These are phyloP conservation scores for Eutrema yunnanense DNA, from an alignment of 345 rosid genomes.

Conservation along the genomic window DNA sequence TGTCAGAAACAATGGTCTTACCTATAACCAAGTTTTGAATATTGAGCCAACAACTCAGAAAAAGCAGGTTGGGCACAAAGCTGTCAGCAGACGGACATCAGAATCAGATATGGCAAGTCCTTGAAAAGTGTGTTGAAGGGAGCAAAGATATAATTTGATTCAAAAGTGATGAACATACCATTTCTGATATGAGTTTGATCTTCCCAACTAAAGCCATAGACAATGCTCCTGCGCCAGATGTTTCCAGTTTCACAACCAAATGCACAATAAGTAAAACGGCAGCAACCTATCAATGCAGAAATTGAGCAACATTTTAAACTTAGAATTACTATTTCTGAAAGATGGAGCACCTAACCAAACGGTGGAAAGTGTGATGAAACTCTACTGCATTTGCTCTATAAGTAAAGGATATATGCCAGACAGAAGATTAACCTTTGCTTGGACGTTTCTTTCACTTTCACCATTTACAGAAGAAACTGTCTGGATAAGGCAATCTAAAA, in stretches of 20 bases:
- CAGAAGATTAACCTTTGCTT: constrained; percentile 33
- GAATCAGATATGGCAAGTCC: constrained; percentile 16
- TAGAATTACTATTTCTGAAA: background rate
- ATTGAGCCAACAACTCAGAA: constrained; percentile 63
- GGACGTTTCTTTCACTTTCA: constrained; percentile 40
- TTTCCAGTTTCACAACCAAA: constrained; percentile 56
- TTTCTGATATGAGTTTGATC: constrained; percentile 40
- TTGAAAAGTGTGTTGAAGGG: background rate
- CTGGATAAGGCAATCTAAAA: constrained; percentile 49
- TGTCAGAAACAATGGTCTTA: constrained; percentile 21
- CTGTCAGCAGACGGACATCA: constrained; percentile 38
- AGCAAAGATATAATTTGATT: background rate
- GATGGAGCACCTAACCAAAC: constrained; percentile 1
- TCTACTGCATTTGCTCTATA: background rate
- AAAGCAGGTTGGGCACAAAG: constrained; percentile 68
- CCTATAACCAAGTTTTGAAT: constrained; percentile 72
- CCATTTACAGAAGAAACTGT: constrained; percentile 50
- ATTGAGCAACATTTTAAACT: background rate
- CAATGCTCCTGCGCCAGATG: constrained; percentile 58
- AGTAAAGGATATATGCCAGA: background rate
- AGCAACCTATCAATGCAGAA: constrained; percentile 53
- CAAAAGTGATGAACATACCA: constrained; percentile 38
- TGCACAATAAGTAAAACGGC: constrained; percentile 58
- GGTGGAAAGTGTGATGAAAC: background rate
- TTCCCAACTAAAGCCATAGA: constrained; percentile 59